Evolutionary conservation across 805 yeast species (phyloP).

Genomic region (Sungouiella thailandica): DNA sequence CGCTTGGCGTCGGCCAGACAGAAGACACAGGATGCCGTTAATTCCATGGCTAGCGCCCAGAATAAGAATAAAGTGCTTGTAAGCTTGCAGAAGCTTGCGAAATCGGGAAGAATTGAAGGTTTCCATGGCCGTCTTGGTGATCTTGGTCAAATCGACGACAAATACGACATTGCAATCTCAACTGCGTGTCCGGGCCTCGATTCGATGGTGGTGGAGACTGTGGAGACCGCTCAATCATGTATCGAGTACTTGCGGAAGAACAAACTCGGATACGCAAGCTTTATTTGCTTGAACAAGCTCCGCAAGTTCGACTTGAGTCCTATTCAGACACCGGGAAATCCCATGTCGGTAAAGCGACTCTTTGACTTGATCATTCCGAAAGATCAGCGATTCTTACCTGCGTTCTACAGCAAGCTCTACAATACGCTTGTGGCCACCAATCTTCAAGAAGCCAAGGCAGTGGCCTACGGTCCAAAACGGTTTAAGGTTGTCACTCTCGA

Average conservation of each 20-base stretch:
- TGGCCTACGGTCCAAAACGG: constrained; percentile 78
- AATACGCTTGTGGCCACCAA: constrained; percentile 85
- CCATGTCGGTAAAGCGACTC: constrained; percentile 65
- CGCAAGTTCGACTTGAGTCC: constrained; percentile 54
- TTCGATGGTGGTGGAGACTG: constrained; percentile 85
- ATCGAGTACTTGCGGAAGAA: constrained; percentile 79
- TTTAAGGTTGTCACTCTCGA: constrained; percentile 89
- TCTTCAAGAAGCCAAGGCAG: constrained; percentile 73
- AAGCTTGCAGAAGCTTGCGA: constrained; percentile 63
- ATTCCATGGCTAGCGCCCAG: constrained; percentile 50
- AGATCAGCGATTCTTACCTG: constrained; percentile 69
- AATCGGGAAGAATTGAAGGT: constrained; percentile 79
- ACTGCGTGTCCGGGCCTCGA: constrained; percentile 91
- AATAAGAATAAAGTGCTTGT: constrained; percentile 71
- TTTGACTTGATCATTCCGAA: constrained; percentile 75
- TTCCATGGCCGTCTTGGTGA: constrained; percentile 90
- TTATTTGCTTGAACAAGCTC: constrained; percentile 73
- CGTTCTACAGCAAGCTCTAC: constrained; percentile 80
- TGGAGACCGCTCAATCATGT: constrained; percentile 54
- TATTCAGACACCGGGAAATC: constrained; percentile 62
- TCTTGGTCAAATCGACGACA: constrained; percentile 82
- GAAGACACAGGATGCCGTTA: constrained; percentile 60
- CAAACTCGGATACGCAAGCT: constrained; percentile 83
- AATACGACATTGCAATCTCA: constrained; percentile 88
- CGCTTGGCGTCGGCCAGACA: constrained; percentile 54